Conservation (phyloP, 208 protist species). For the Trypanosoma lewisi region DNA sequence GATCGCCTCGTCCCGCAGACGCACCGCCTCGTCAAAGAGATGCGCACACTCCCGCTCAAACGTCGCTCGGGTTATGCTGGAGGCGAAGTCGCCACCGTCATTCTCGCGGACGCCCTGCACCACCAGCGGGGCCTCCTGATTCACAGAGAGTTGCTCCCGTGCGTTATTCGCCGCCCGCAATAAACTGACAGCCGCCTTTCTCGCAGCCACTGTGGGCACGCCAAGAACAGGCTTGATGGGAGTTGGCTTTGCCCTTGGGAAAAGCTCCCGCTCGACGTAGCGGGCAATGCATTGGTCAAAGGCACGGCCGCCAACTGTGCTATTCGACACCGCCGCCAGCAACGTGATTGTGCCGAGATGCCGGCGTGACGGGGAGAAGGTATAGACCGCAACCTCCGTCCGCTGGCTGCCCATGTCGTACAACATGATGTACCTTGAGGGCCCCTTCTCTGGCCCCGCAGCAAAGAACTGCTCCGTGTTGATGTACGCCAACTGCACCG, state of each 20-base stretch:
- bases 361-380: conserved; percentile 26
- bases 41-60: conserved; percentile 71
- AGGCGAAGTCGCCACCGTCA: conserved; percentile 37
- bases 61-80: conserved; percentile 41
- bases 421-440: conserved; percentile 63
- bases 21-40: conserved; percentile 55
- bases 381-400: conserved; percentile 77
- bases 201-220: conserved; percentile 14
- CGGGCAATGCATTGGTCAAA: conserved; percentile 89
- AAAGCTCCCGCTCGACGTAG: conserved; percentile 65
- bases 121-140: conserved; percentile 74
- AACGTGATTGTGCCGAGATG: conserved; percentile 31
- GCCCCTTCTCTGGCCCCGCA: neutral
- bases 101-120: conserved; percentile 59
- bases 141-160: conserved; percentile 89
- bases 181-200: conserved; percentile 61
- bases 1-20: conserved; percentile 40
- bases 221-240: conserved; percentile 13
- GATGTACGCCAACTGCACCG: conserved; percentile 53
- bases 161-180: conserved; percentile 74
- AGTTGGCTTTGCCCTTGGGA: conserved; percentile 30
- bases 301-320: conserved; percentile 71
- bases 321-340: conserved; percentile 46
- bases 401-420: conserved; percentile 84
- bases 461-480: conserved; percentile 49